Evolutionary conservation across 768 basidiomycete species (phyloP), one percentile per base, ranked within the genome.

Genomic region (Austroboletus eburneus): DNA sequence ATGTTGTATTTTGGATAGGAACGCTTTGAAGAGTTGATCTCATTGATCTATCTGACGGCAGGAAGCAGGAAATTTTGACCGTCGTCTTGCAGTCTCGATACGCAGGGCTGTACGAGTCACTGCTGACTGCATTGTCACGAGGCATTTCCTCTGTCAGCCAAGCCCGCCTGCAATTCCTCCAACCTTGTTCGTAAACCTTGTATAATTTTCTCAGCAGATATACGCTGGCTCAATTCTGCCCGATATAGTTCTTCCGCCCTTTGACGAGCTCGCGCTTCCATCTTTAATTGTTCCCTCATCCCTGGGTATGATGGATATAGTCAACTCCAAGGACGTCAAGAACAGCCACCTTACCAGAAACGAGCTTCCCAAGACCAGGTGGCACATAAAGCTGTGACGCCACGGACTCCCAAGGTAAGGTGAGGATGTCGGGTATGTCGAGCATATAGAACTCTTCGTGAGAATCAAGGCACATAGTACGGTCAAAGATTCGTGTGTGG

Each of bases 201-300:
- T 32, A 58, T 48, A 22, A 43, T 50, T 45, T 53, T 43, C 46
- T 72, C 70, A 2, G 64, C 67, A 30, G 47, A 54, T 33, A 64
- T 51, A 25, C 69, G 69, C 36, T 51, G 57, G 23, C 42, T 54
- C 39, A 66, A 29, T 35, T 73, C 72, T 36, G 55, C 52, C 10
- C 59, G 56, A 52, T 61, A 63, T 20, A 55, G 50, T 17, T 53
- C 55, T 58, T 72, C 71, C 2, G 65, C 65, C 35, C 58, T 61
- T 41, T 39, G 55, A 25, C 71, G 72, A 32, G 68, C 68, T 29
- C 54, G 58, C 17, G 52, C 52, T 40, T 69, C 65, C 22, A 58
- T 47, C 12, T 34, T 42, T 24, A 72, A 57, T 37, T 69, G 61
- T 45, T 56, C 62, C 34, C 57, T 66, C 72, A 72, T 73, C 43